Base-by-base conservation (phyloP, 2,329 filamentous ascomycete genomes). In the Phyllosticta capitalensis region DNA sequence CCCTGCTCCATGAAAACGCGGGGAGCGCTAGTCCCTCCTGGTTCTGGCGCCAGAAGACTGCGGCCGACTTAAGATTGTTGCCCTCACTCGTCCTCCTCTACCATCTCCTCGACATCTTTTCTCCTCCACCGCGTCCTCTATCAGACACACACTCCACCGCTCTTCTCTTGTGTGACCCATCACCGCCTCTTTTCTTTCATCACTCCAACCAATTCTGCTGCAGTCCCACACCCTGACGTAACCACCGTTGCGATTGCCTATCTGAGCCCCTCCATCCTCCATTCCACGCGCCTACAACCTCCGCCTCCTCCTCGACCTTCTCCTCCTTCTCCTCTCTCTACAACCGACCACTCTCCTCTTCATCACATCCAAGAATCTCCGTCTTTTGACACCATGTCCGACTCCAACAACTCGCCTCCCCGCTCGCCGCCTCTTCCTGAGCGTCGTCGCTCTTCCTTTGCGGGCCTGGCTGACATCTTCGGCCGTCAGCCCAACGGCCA, bases 401-500 rank as follows among this genome's bases (percentile, higher is more conserved):
- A 70, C 65, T 73, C 71, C 65, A 70, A 71, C 63, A 71, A 72
- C 67, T 72, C 71, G 56, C 73, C 73, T 26, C 72, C 72, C 28
- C 68, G 70, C 53, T 68, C 71, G 52, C 71, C 72, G 48, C 70
- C 71, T 33, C 67, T 72, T 17, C 68, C 72, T 49, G 49, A 52
- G 54, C 67, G 69, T 52, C 75, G 78, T 54, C 77, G 78, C 63
- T 74, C 77, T 38, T 79, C 76, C 5, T 71, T 79, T 61, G 75
- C 76, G 1, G 75, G 76, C 63, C 74, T 79, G 63, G 76, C 76
- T 56, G 76, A 77, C 66, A 69, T 80, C 54, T 79, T 79, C 64
- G 74, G 70, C 51, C 70, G 72, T 57, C 67, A 67, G 61, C 61
- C 64, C 58, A 67, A 68, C 60, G 66, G 66, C 66, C 63, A 50